phyloP scores from a whole-genome alignment of 2,329 filamentous ascomycete genomes.

The Phialocephala sp. region DNA sequence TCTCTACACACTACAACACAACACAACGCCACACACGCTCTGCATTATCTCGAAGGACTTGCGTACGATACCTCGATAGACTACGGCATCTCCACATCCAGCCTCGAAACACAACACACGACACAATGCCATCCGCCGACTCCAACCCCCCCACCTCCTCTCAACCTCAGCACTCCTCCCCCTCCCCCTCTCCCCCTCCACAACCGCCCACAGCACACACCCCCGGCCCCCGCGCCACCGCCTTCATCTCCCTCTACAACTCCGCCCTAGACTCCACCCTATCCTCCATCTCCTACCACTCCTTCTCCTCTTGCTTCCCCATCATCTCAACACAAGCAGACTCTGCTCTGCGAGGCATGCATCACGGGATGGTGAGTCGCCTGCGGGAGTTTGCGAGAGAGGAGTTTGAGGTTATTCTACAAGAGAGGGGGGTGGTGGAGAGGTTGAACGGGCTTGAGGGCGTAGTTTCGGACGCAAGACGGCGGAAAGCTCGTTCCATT shows the following conservation, averaged over 20 bases:
- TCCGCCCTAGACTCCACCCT: slow-evolving; percentile 60
- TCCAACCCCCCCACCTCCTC: slow-evolving; percentile 33
- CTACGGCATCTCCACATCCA: no score
- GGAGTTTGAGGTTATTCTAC: slow-evolving; percentile 63
- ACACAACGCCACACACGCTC: neutral
- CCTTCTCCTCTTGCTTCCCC: slow-evolving; percentile 66
- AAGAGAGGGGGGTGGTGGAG: slow-evolving; percentile 57
- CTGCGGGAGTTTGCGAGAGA: slow-evolving; percentile 56
- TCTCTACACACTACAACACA: neutral
- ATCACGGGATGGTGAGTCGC: slow-evolving; percentile 62
- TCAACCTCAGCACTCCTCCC: slow-evolving; percentile 27
- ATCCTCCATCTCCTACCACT: slow-evolving; percentile 59
- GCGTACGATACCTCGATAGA: neutral
- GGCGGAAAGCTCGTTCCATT: slow-evolving; percentile 26
- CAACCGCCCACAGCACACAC: slow-evolving; percentile 35
- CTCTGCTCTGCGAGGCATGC: slow-evolving; percentile 58
- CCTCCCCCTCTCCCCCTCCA: slow-evolving; percentile 34
- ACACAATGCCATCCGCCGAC: slow-evolving; percentile 17
- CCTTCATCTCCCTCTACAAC: slow-evolving; percentile 60
- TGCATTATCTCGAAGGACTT: neutral
- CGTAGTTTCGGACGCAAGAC: slow-evolving; percentile 57
- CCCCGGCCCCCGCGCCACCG: slow-evolving; percentile 62
- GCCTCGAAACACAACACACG: neutral
- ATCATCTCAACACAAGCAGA: slow-evolving; percentile 59
- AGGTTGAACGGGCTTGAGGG: slow-evolving; percentile 65